Base-by-base conservation (phyloP, 306 rosid species). In the Fagus crenata region DNA sequence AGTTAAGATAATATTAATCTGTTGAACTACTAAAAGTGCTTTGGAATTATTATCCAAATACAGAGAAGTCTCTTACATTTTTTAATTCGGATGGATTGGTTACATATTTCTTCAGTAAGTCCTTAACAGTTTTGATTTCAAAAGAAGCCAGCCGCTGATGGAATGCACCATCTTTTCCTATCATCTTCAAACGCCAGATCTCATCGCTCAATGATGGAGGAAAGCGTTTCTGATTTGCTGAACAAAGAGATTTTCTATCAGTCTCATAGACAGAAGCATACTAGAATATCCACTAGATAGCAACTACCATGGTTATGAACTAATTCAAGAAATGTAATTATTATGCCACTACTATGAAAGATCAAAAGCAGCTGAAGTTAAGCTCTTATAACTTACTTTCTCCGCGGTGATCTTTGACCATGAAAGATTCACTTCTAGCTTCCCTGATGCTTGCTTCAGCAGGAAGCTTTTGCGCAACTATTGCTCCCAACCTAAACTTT, bases 401-500 rank as follows among this genome's bases (percentile, higher is more conserved):
- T 72, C 93, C 97, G 0, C 93, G 78, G 65, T 75, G 87, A 74
- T 92, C 96, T 73, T 85, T 90, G 43, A 92, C 96, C 39, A 53
- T 42, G 49, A 92, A 86, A 36, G 91, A 61, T 43, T 84, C 85
- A 73, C 92, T 90, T 78, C 54, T 84, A 32, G 91, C 89, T 67
- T 84, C 97, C 78, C 85, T 87, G 17, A 92, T 70, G 2, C 72
- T 49, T 41, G 71, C 81, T 53, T 75, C 85, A 7, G 3, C 68
- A 15, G 49, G 37, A 41, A 6, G 58, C 33, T 68, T 11, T 56
- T 79, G 63, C 54, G 67, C 81, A 41, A 49, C 82, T 80, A 56
- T 86, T 72, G 80, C 93, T 77, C 91, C 97, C 63, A 92, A 54
- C 69, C 91, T 80, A 73, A 90, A 90, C 77, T 1, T 89, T 17